Conservation (phyloP, 257 asterid species). For the Przewalskia tangutica region DNA sequence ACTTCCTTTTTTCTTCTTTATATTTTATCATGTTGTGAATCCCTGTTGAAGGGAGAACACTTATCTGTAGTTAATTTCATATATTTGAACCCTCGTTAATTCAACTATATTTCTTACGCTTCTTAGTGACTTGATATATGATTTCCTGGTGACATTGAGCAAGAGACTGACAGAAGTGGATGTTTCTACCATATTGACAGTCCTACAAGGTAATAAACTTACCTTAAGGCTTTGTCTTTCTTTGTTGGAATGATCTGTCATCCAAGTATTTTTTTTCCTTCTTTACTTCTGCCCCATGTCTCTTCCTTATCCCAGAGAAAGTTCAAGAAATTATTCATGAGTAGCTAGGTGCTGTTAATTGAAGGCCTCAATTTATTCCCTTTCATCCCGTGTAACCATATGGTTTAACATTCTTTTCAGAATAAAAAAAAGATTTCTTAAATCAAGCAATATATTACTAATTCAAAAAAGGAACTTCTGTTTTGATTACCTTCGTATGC, state of each 20-base stretch:
- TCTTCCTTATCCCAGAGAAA: background rate
- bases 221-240: slow-evolving; percentile 4
- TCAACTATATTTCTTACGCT: slow-evolving; percentile 7
- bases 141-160: slow-evolving; percentile 80
- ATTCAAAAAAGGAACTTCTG: background rate
- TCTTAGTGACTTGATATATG: slow-evolving; percentile 83
- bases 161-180: slow-evolving; percentile 91
- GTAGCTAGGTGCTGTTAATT: background rate
- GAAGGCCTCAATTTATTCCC: background rate
- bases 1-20: background rate
- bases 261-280: background rate
- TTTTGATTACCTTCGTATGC: background rate
- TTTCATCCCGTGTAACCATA: background rate
- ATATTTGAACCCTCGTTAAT: background rate
- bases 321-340: background rate
- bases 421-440: background rate
- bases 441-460: background rate
- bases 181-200: slow-evolving; percentile 75
- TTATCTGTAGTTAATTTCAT: background rate
- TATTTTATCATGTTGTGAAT: background rate
- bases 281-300: background rate
- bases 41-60: background rate
- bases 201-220: slow-evolving; percentile 49
- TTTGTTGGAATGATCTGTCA: background rate
- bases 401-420: background rate